phyloP scores from a whole-genome alignment of 805 yeast genomes.

The Candida boleticola region DNA sequence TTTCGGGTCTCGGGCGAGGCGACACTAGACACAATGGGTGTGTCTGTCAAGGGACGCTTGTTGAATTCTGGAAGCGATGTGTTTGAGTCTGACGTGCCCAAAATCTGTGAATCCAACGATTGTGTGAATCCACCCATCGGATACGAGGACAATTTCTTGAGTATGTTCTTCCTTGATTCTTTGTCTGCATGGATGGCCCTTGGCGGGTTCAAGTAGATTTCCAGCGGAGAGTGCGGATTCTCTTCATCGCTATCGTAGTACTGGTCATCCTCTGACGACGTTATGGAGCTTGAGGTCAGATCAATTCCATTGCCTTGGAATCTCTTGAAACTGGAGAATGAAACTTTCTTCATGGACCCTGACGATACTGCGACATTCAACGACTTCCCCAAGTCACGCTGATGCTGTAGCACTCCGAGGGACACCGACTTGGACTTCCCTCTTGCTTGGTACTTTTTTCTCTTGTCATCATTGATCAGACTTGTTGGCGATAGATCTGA shows the following conservation, averaged over 20 bases:
- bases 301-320: background rate
- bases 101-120: conserved; percentile 14
- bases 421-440: conserved; percentile 16
- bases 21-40: conserved; percentile 61
- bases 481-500: conserved; percentile 3
- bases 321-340: conserved; percentile 12
- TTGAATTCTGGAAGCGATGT: conserved; percentile 54
- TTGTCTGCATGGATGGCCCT: background rate
- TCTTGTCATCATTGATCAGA: background rate
- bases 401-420: conserved; percentile 14
- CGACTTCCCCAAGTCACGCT: conserved; percentile 1
- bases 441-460: conserved; percentile 1
- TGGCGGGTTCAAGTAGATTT: background rate
- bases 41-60: conserved; percentile 71
- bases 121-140: conserved; percentile 13
- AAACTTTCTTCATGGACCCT: conserved; percentile 11
- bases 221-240: background rate
- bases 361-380: background rate
- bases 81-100: conserved; percentile 8
- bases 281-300: conserved; percentile 6
- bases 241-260: conserved; percentile 6
- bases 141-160: conserved; percentile 15
- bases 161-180: conserved; percentile 7
- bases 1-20: conserved; percentile 48
- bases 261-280: conserved; percentile 6